Evolutionary conservation across 2,329 filamentous ascomycete species (phyloP).

Genomic region (Nannizzia gypsea): DNA sequence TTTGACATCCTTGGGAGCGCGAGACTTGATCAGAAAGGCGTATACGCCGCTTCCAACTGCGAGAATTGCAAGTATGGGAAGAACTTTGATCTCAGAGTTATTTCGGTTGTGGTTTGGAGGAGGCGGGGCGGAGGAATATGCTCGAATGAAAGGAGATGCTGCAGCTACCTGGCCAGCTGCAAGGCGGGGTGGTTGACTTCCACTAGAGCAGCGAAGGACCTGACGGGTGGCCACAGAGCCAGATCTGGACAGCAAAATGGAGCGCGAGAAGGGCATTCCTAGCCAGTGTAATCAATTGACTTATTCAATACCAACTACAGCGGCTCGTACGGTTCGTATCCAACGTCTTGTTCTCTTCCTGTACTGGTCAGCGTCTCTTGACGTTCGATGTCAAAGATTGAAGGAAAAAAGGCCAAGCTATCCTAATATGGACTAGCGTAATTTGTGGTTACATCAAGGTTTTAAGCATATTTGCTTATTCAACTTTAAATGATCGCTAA

Average conservation of each 20-base stretch:
- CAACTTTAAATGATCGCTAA: not conserved
- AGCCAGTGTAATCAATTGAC: not conserved
- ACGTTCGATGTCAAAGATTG: not conserved
- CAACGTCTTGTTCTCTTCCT: not conserved
- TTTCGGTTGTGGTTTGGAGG: slow-evolving; percentile 18
- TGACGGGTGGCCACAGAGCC: not conserved
- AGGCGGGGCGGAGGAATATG: slow-evolving; percentile 8
- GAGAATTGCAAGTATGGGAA: slow-evolving; percentile 35
- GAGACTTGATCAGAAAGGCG: slow-evolving; percentile 40
- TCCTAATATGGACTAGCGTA: not conserved
- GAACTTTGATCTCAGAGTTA: slow-evolving; percentile 30
- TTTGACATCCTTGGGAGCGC: slow-evolving; percentile 24
- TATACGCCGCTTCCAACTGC: slow-evolving; percentile 40
- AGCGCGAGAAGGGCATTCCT: not conserved
- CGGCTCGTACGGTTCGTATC: not conserved
- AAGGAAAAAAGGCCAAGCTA: not conserved
- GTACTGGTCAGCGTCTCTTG: not conserved
- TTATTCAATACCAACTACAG: not conserved
- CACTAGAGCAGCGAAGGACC: not conserved
- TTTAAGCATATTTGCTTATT: not conserved
- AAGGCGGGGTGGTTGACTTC: not conserved
- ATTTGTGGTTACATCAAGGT: not conserved
- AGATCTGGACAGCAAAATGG: not conserved
- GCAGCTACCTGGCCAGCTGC: not conserved
- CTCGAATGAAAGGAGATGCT: not conserved